Evolutionary conservation across 345 rosid genomes (phyloP).

Genomic region (Acer negundo): DNA sequence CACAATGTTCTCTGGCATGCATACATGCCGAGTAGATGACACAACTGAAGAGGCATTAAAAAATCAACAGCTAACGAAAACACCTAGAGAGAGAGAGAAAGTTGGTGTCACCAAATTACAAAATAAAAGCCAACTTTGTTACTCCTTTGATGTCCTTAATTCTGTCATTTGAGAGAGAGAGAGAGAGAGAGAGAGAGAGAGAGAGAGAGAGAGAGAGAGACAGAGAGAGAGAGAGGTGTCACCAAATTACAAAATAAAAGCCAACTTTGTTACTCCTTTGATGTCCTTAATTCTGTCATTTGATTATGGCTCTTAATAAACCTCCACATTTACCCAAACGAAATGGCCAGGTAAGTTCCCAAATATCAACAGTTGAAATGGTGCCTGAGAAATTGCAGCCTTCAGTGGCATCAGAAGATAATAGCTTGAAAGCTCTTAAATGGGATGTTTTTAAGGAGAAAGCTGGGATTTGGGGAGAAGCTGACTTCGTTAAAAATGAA

Average conservation of each 20-base stretch:
- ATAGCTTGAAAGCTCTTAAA: slow-evolving; percentile 43
- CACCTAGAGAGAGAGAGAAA: not conserved
- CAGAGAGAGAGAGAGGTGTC: not conserved
- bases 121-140: too few relatives aligned
- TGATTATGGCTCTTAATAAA: slow-evolving; percentile 8
- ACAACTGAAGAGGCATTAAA: not conserved
- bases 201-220: not conserved
- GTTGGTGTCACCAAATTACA: too few relatives aligned
- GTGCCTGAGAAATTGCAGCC: slow-evolving; percentile 62
- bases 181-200: too few relatives aligned
- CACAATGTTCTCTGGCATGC: too few relatives aligned
- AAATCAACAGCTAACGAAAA: not conserved
- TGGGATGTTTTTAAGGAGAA: slow-evolving; percentile 79
- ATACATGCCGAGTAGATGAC: too few relatives aligned
- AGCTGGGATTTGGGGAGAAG: slow-evolving; percentile 76
- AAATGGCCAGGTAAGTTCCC: slow-evolving; percentile 59
- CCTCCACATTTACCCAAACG: slow-evolving; percentile 2
- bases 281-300: not conserved
- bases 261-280: not conserved
- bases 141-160: too few relatives aligned
- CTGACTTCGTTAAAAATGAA: slow-evolving; percentile 55
- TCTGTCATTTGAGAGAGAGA: too few relatives aligned
- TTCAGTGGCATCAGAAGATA: slow-evolving; percentile 26
- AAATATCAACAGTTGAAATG: slow-evolving; percentile 76
- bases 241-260: not conserved